Evolutionary conservation across 2,329 filamentous ascomycete species (phyloP).

Genomic region (Xylaria digitata): DNA sequence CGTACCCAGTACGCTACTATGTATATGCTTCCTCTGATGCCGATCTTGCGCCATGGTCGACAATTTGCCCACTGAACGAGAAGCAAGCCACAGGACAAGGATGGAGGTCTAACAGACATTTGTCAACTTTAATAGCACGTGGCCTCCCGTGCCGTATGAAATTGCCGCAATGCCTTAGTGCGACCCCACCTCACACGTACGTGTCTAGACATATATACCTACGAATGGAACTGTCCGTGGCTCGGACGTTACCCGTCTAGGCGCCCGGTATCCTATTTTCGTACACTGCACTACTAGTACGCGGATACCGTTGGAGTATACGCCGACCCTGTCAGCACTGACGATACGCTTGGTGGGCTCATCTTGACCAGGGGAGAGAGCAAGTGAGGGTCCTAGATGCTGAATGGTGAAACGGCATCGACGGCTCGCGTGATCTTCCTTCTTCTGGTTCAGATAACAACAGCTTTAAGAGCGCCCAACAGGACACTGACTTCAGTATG

Average conservation of each 20-base stretch:
- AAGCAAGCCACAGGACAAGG: slow-evolving; percentile 21
- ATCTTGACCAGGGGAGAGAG: slow-evolving; percentile 16
- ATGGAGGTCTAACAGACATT: slow-evolving; percentile 16
- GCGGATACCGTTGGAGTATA: slow-evolving; percentile 2
- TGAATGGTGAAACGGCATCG: slow-evolving; percentile 18
- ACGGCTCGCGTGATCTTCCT: slow-evolving; percentile 13
- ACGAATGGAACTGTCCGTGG: slow-evolving; percentile 17
- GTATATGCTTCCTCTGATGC: neutral
- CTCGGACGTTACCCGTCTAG: slow-evolving; percentile 22
- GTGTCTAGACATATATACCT: slow-evolving; percentile 1
- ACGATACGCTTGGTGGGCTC: neutral
- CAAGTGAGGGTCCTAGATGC: slow-evolving; percentile 11
- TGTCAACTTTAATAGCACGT: slow-evolving; percentile 31
- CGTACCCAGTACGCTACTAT: neutral
- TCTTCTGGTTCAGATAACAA: neutral
- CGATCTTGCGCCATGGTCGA: neutral
- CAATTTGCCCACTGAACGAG: slow-evolving; percentile 2
- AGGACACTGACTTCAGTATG: slow-evolving; percentile 1
- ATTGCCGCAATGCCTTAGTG: slow-evolving; percentile 17
- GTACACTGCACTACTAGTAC: too few relatives aligned
- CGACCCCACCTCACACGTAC: slow-evolving; percentile 24
- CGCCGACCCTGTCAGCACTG: neutral
- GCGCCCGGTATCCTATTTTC: slow-evolving; percentile 2
- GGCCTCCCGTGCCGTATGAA: slow-evolving; percentile 17
- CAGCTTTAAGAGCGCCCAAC: neutral